A percentile compares a stretch with the other conserved stretches of the same genome.
Evolutionary conservation across 257 asterid species (phyloP).

Genomic region (Nemophila menziesii): DNA sequence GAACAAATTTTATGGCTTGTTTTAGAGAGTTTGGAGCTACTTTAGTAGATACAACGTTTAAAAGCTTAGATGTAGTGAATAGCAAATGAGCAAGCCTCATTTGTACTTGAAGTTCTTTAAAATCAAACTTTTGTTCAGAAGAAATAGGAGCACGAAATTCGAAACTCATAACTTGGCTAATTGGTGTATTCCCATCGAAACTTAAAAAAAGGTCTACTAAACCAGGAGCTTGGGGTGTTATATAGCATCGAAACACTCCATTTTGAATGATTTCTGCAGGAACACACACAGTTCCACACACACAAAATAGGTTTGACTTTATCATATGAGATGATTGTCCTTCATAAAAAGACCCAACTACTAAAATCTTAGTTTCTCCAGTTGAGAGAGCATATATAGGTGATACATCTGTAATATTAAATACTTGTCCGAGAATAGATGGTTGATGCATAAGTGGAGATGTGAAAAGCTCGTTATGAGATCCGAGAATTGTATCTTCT

Average conservation of each 20-base stretch:
- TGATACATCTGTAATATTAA: slow-evolving; percentile 62
- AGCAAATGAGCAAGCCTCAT: slow-evolving; percentile 72
- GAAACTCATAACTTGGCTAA: slow-evolving; percentile 63
- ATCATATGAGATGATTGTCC: slow-evolving; percentile 28
- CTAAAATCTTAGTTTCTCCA: slow-evolving; percentile 82
- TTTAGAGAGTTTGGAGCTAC: slow-evolving; percentile 40
- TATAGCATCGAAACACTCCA: slow-evolving; percentile 67
- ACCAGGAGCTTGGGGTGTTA: slow-evolving; percentile 68
- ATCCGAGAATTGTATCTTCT: slow-evolving; percentile 29
- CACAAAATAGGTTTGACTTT: slow-evolving; percentile 41
- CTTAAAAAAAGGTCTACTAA: slow-evolving; percentile 56
- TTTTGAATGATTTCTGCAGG: slow-evolving; percentile 52
- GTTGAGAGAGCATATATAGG: slow-evolving; percentile 70
- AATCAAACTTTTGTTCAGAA: slow-evolving; percentile 31
- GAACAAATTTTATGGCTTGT: slow-evolving; percentile 59
- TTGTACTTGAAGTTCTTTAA: slow-evolving; percentile 66
- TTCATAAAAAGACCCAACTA: slow-evolving; percentile 54
- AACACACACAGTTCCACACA: slow-evolving; percentile 55
- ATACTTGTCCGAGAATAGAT: slow-evolving; percentile 32
- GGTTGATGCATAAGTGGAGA: slow-evolving; percentile 22
- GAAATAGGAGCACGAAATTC: slow-evolving; percentile 63
- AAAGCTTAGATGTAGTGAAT: slow-evolving; percentile 59
- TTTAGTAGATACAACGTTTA: slow-evolving; percentile 37
- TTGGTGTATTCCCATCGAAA: slow-evolving; percentile 60
- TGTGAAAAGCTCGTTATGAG: slow-evolving; percentile 36